A percentile compares a stretch with the other conserved stretches of the same genome.
These are phyloP conservation scores for Phoenix roebelenii DNA, from an alignment of 176 grass and related monocot species.

Conservation along the genomic window DNA sequence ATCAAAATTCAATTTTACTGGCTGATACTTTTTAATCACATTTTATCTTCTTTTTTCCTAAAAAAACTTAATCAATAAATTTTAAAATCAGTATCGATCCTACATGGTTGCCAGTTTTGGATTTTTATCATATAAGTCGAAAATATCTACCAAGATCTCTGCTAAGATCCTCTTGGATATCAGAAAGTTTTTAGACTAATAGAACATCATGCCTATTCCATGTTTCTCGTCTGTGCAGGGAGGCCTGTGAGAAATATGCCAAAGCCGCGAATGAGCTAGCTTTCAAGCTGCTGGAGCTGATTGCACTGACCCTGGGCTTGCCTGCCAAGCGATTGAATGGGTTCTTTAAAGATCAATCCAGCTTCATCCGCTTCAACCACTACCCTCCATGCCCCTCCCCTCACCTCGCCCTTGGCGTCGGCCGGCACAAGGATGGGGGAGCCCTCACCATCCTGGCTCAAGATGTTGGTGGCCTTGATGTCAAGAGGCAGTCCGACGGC, in stretches of 20 bases:
- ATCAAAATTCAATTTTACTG: too few species aligned
- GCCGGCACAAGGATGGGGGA: conserved; percentile 78
- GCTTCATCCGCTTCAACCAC: conserved; percentile 70
- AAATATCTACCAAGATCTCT: too few species aligned
- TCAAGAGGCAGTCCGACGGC: conserved; percentile 47
- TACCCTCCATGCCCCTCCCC: conserved; percentile 84
- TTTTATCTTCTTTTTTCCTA: too few species aligned
- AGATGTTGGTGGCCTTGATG: conserved; percentile 77
- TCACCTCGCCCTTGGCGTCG: conserved; percentile 71
- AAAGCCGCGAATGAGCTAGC: conserved; percentile 30
- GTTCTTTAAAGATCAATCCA: conserved; percentile 63
- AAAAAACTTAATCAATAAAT: too few species aligned
- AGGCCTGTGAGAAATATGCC: conserved; percentile 45
- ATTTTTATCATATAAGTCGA: too few species aligned
- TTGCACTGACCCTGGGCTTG: conserved; percentile 52
- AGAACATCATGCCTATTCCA: too few species aligned
- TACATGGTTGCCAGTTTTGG: too few species aligned
- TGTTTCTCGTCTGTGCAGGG: conserved; percentile 12
- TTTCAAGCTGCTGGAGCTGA: conserved; percentile 64
- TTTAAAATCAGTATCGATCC: too few species aligned
- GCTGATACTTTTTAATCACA: too few species aligned
- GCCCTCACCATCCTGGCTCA: conserved; percentile 80
- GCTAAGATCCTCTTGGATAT: too few species aligned
- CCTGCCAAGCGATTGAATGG: conserved; percentile 32
- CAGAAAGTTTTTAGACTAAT: too few species aligned